These are phyloP conservation scores for Cordia subcordata DNA, from an alignment of 257 asterid species.

Conservation along the genomic window DNA sequence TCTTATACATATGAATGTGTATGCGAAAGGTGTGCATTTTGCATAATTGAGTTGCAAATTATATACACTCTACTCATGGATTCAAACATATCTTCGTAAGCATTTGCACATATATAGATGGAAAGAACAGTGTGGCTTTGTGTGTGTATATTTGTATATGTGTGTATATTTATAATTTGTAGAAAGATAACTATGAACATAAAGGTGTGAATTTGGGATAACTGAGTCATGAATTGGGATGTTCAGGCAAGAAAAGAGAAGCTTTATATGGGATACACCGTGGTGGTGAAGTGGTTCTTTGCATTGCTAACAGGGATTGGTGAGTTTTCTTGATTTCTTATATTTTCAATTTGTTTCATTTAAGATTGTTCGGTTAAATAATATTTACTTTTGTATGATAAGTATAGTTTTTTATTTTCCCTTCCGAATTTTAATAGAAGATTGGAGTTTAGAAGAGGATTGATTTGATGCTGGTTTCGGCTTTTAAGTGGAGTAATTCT, in stretches of 20 bases:
- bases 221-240: slow-evolving; percentile 17
- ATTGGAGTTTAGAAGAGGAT: background rate
- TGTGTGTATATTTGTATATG: background rate
- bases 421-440: background rate
- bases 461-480: background rate
- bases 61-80: too few species aligned
- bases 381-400: too few species aligned
- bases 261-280: slow-evolving; percentile 71
- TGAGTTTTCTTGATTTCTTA: slow-evolving; percentile 34
- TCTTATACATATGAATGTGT: too few species aligned
- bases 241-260: slow-evolving; percentile 82
- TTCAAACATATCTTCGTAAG: too few species aligned
- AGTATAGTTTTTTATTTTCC: background rate
- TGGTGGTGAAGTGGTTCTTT: slow-evolving; percentile 80
- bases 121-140: background rate
- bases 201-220: background rate
- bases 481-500: background rate
- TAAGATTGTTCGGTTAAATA: background rate
- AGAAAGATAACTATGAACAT: too few species aligned
- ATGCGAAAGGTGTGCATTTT: too few species aligned
- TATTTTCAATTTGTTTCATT: slow-evolving; percentile 4
- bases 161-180: too few species aligned
- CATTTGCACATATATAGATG: too few species aligned
- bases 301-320: slow-evolving; percentile 91
- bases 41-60: too few species aligned